Evolutionary conservation across 805 yeast genomes (phyloP), one percentile per base, ranked within the genome.

Genomic region (Yamadazyma takamatsuzukensis): DNA sequence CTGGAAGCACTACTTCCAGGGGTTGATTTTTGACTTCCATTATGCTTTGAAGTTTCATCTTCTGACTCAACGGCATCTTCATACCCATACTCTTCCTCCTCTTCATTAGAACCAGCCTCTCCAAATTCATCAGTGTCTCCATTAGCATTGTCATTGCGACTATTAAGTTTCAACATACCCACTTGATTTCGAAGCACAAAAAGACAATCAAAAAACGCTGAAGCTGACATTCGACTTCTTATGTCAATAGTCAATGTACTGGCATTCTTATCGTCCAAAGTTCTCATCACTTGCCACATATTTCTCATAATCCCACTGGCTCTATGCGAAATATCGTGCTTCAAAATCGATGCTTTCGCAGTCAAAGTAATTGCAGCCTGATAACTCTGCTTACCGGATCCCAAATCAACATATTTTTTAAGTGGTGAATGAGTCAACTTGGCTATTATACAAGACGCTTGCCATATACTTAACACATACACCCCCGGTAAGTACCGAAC

Each of bases 241-340:
- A 89, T 80, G 3, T 72, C 72, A 4, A 84, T 78, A 25, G 64
- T 61, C 18, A 61, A 51, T 11, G 55, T 54, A 7, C 59, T 56
- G 36, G 53, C 44, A n/a, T 56, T 56, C 40, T 73, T 76, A 25
- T 75, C 80, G 42, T 78, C 75, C 45, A 88, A 62, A 4, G 81
- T 71, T 31, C 81, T 74, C 56, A 84, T 84, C 38, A 88, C 68
- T 39, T 83, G 85, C 98, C 98, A 90, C 67, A 88, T 80, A 51
- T 88, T 88, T 49, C 83, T 75, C 93, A 93, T 86, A 38, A 93
- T 87, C 6, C 96, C 96, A 28, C 95, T 80, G 0, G 95, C 84
- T 44, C 97, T 73, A 54, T 85, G 86, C 0, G 97, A 86, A 70
- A 93, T 80, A 52, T 90, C 98, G 59, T 89, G 93, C 48, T 87